These are phyloP conservation scores for Neoscytalidium dimidiatum DNA, from an alignment of 2,329 filamentous ascomycete species.

Conservation along the genomic window DNA sequence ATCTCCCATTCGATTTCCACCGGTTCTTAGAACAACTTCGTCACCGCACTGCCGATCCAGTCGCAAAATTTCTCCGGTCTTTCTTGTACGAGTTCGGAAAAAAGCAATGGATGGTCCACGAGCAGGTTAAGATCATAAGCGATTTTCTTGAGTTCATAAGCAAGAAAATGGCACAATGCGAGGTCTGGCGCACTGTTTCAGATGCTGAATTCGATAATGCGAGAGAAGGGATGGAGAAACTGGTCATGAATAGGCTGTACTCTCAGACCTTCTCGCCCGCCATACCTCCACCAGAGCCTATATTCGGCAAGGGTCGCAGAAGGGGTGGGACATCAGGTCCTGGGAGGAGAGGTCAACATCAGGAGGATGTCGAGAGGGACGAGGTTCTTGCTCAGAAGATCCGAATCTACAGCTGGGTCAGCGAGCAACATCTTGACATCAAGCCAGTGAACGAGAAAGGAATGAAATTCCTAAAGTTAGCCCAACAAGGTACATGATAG, in stretches of 20 bases:
- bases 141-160: conserved; percentile 96
- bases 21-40: conserved; percentile 93
- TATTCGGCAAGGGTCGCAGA: conserved; percentile 42
- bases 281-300: conserved; percentile 77
- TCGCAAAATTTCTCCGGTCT: conserved; percentile 91
- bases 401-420: conserved; percentile 93
- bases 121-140: conserved; percentile 97
- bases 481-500: conserved; percentile 69
- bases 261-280: conserved; percentile 94
- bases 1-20: conserved; percentile 94
- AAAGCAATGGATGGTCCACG: conserved; percentile 99
- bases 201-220: conserved; percentile 98
- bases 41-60: conserved; percentile 96
- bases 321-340: conserved; percentile 66
- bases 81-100: conserved; percentile 95
- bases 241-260: conserved; percentile 98
- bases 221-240: conserved; percentile 97
- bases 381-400: conserved; percentile 97
- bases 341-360: conserved; percentile 90
- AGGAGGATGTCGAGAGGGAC: conserved; percentile 96
- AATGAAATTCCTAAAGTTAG: conserved; percentile 81
- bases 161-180: conserved; percentile 97
- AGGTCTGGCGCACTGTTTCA: conserved; percentile 93
- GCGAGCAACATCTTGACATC: conserved; percentile 92
- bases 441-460: conserved; percentile 81